These are phyloP conservation scores for Tephrocybe sp. DNA, from an alignment of 768 basidiomycete genomes.

Conservation along the genomic window DNA sequence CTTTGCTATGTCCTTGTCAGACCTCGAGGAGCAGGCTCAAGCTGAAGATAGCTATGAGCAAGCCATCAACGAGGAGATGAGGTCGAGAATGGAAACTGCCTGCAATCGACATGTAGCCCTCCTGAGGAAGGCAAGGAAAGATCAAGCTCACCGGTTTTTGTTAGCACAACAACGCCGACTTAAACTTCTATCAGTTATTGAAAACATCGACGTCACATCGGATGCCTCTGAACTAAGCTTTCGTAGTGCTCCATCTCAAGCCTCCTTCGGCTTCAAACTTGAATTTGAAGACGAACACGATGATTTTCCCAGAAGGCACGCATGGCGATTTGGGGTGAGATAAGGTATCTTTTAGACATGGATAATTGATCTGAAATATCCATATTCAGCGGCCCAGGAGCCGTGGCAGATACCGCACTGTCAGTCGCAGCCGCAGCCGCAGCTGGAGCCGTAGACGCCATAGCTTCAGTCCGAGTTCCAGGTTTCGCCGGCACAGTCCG, in stretches of 20 bases:
- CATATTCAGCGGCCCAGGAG: neutral
- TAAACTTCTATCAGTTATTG: neutral
- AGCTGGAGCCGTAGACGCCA: neutral
- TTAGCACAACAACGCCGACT: neutral
- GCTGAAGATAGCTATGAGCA: neutral
- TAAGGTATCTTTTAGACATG: too few species aligned
- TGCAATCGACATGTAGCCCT: neutral
- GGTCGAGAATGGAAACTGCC: neutral
- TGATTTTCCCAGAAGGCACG: too few species aligned
- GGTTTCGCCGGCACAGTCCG: too few species aligned
- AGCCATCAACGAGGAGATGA: neutral
- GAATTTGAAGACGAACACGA: too few species aligned
- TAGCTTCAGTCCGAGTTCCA: neutral
- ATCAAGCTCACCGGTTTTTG: neutral
- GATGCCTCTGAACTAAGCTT: too few species aligned
- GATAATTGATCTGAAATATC: too few species aligned
- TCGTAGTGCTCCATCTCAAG: too few species aligned
- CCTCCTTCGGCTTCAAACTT: too few species aligned
- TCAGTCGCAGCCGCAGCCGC: neutral
- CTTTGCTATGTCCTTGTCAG: neutral
- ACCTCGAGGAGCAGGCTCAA: neutral
- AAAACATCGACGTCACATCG: too few species aligned
- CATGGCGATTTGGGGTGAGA: too few species aligned
- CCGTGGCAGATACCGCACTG: neutral
- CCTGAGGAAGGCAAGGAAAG: neutral